Percentiles rank a stretch among this genome's conserved stretches.
These are phyloP conservation scores for Akanthomyces dipterigenus DNA, from an alignment of 2,329 filamentous ascomycete genomes.

Conservation along the genomic window DNA sequence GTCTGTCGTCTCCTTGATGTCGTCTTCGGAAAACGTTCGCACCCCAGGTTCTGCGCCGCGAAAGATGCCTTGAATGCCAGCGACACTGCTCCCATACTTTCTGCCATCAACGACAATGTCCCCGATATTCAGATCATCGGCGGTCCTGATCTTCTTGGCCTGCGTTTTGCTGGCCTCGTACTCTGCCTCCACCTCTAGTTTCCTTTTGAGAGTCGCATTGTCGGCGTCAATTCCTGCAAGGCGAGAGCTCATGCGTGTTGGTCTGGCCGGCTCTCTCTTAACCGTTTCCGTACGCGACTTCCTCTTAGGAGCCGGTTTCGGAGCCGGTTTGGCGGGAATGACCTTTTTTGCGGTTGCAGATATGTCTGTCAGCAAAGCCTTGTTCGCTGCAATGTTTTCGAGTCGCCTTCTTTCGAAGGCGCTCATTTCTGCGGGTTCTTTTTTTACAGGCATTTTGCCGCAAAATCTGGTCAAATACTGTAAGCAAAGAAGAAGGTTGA, in stretches of 20 bases:
- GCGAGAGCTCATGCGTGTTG: conserved; percentile 52
- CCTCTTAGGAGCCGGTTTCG: conserved; percentile 33
- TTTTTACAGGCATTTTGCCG: conserved; percentile 38
- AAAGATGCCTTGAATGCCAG: conserved; percentile 52
- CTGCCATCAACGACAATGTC: conserved; percentile 77
- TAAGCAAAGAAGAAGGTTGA: not conserved
- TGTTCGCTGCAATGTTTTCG: conserved; percentile 81
- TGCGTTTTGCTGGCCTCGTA: conserved; percentile 34
- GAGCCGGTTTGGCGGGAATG: conserved; percentile 51
- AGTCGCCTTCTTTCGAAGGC: conserved; percentile 80
- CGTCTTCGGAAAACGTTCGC: conserved; percentile 78
- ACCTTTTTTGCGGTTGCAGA: conserved; percentile 63
- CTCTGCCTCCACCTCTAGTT: conserved; percentile 43
- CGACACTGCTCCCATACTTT: conserved; percentile 62
- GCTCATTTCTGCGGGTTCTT: conserved; percentile 50
- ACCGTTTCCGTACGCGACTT: conserved; percentile 32
- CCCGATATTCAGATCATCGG: conserved; percentile 59
- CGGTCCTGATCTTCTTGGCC: conserved; percentile 51
- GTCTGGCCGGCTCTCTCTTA: conserved; percentile 40
- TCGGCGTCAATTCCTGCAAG: conserved; percentile 49
- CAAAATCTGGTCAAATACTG: not conserved
- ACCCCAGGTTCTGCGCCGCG: conserved; percentile 72
- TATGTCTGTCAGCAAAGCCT: conserved; percentile 71
- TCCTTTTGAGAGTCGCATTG: conserved; percentile 40
- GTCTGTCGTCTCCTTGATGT: conserved; percentile 72